Evolutionary conservation across 2,329 filamentous ascomycete genomes (phyloP).

Genomic region (Colletotrichum zoysiae): DNA sequence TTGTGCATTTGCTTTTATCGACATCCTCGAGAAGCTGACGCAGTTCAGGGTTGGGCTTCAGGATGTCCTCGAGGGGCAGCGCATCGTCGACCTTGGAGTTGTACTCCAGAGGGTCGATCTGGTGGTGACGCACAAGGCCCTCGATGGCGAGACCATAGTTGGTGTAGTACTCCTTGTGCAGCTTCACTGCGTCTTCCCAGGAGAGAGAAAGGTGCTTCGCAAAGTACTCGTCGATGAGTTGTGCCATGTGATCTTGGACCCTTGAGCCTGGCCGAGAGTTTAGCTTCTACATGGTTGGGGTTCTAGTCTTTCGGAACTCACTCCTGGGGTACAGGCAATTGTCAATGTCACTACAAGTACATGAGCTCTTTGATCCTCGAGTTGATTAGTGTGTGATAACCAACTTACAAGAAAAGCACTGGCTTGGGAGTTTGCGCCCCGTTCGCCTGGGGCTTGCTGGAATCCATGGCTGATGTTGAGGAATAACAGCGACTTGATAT

Average conservation of each 20-base stretch:
- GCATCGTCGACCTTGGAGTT: constrained; percentile 96
- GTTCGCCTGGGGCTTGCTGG: constrained; percentile 47
- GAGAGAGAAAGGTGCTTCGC: constrained; percentile 78
- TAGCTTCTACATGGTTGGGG: constrained; percentile 1
- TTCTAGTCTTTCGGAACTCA: constrained; percentile 54
- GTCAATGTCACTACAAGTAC: constrained; percentile 85
- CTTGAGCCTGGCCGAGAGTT: constrained; percentile 69
- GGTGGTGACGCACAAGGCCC: constrained; percentile 91
- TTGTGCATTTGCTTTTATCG: constrained; percentile 83
- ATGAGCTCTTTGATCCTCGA: constrained; percentile 3
- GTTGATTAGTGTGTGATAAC: background rate
- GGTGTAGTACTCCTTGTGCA: constrained; percentile 94
- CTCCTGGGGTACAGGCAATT: constrained; percentile 96
- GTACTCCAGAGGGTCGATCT: constrained; percentile 95
- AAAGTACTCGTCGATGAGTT: constrained; percentile 78
- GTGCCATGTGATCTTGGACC: constrained; percentile 90
- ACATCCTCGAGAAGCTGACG: constrained; percentile 84
- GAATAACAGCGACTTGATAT: background rate
- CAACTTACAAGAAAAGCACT: constrained; percentile 59
- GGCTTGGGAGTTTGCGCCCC: constrained; percentile 52
- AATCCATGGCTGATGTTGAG: constrained; percentile 21
- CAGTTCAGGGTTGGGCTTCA: constrained; percentile 82
- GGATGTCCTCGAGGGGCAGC: constrained; percentile 85
- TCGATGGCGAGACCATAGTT: constrained; percentile 98
- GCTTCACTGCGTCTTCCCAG: constrained; percentile 81